Base-by-base conservation (phyloP, 1,139 yeast species). In the Blastobotrys buckinghamii region DNA sequence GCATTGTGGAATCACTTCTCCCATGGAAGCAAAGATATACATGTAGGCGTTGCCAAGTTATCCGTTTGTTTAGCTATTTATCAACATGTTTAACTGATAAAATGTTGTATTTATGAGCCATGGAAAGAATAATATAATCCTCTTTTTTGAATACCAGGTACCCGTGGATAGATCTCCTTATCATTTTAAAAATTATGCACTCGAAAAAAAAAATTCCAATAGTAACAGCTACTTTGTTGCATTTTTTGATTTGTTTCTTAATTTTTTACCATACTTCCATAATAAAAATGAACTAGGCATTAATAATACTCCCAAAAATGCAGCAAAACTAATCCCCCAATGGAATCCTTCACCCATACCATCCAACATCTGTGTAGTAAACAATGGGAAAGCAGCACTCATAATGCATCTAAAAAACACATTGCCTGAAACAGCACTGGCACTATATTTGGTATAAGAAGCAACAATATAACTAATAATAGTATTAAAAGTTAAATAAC, bases 361-460 rank as follows among this genome's bases (percentile, higher is more conserved):
- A 37, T 67, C 60, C 7, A 87, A 85, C 72, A 82, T 71, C 48
- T 78, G 79, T 16, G 79, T 69, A 5, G 81, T 78, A 61, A 84
- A 84, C 41, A 84, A 65, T 4, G 92, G 90, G 65, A 84, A 82
- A 0, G 82, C 76, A 9, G 82, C 79, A 6, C 84, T 81, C 71
- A 79, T 67, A 12, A 72, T 54, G 1, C 85, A 48, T 30, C 51
- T 35, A 8, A 47, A 36, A 16, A 22, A 47, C n/a, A 49, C 48
- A 38, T 49, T 49, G 7, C 47, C 51, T 7, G 50, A 33, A 32
- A 32, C 36, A 1, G 51, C 50, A 30, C 48, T 42, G 13, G 51
- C 51, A 13, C 50, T 40, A n/a, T 41, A 43, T 26, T 19, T 15
- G 16, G 33, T 22, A 24, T 49, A 49, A 10, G 44, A 35, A 24